Base-by-base conservation (phyloP, 2,329 filamentous ascomycete species). In the Magnaporthales sp. region DNA sequence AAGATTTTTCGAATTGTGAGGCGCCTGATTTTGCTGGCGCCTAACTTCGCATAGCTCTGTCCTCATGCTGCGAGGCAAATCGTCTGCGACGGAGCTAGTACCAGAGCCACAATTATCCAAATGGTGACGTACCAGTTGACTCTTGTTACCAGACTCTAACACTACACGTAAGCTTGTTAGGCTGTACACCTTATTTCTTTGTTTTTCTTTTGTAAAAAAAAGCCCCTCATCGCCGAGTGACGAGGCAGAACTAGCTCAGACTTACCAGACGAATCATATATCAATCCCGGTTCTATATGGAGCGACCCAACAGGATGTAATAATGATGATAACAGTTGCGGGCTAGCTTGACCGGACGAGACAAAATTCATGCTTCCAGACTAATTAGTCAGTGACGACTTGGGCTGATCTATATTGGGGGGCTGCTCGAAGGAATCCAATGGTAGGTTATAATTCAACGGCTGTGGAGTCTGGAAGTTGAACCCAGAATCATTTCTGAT, bases 41-140 rank as follows among this genome's bases (percentile, higher is more conserved):
- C 86, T 88, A 56, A 88, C 73, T 72, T 87, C 86, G 69, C 86
- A 82, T 74, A 88, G 85, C 73, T 88, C 85, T 7, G 84, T 78
- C 6, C 84, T 86, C 72, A 88, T 79, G 62, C 77, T 76, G 69
- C 82, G 80, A 6, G 85, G 84, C 29, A 86, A 85, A 75, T 86
- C 89, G 24, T 82, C 82, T 54, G 85, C 86, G 63, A 82, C 76
- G 26, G 84, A 86, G 75, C 82, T 79, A 29, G 83, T 80, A 51
- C 76, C 77, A 67, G 84, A 82, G 51, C 77, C 76, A 72, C 85
- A 80, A 19, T 80, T 78, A 61, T 78, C 72, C 63, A 84, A 73
- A 64, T 83, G 81, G 69, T 80, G 78, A 62, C 78, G 76, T 31
- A 85, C 72, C 54, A 83, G 73, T 66, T 75, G 70, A 71, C 73